Conservation (phyloP, 208 protist species). For the Trypanosoma congolense region DNA sequence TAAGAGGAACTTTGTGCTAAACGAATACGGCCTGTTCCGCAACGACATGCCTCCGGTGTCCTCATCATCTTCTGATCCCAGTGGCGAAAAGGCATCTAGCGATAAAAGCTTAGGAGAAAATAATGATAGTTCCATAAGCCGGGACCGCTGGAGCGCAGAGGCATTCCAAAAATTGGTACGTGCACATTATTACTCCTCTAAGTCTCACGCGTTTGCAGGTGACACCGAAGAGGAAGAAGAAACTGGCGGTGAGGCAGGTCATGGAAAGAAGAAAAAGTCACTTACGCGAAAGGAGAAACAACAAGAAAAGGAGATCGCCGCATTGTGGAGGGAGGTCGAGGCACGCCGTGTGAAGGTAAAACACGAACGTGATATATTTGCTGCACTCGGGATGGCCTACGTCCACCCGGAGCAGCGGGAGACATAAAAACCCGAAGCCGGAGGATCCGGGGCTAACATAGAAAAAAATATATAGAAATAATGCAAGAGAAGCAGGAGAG, state of each 20-base stretch:
- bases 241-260: slow-evolving; percentile 16
- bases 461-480: no score
- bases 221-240: slow-evolving; percentile 14
- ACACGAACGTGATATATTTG: slow-evolving; percentile 74
- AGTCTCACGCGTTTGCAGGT: slow-evolving; percentile 21
- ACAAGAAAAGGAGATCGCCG: slow-evolving; percentile 40
- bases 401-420: slow-evolving; percentile 66
- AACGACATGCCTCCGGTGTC: slow-evolving; percentile 10
- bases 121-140: background rate
- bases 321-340: slow-evolving; percentile 51
- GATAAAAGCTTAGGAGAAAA: no score
- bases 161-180: slow-evolving; percentile 62
- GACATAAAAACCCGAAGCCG: slow-evolving; percentile 21
- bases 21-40: slow-evolving; percentile 85
- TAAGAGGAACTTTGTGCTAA: slow-evolving; percentile 71
- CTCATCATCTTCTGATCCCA: background rate
- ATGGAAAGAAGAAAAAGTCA: slow-evolving; percentile 16
- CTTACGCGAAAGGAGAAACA: slow-evolving; percentile 16
- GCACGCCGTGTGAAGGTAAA: slow-evolving; percentile 55
- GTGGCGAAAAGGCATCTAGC: background rate
- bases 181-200: slow-evolving; percentile 45
- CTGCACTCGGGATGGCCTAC: slow-evolving; percentile 70
- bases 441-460: background rate
- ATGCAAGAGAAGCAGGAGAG: no score
- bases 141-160: slow-evolving; percentile 32